phyloP scores from a whole-genome alignment of 805 yeast genomes.

The Yueomyces sinensis region DNA sequence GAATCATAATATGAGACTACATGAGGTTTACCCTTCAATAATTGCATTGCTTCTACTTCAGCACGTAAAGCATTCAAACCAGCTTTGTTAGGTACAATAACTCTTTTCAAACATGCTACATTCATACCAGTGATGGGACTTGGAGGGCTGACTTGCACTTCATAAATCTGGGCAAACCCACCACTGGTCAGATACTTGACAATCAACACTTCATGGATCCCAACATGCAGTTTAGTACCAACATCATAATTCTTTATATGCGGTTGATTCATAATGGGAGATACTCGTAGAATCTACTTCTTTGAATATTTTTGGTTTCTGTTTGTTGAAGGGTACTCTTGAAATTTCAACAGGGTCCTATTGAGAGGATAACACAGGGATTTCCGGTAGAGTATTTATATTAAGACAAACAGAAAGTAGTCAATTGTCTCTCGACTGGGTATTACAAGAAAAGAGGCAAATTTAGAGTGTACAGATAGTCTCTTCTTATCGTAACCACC shows the following conservation, averaged over 20 bases:
- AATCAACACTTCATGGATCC: slow-evolving; percentile 62
- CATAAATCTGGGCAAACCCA: slow-evolving; percentile 93
- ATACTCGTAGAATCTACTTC: not conserved
- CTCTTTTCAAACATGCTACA: slow-evolving; percentile 81
- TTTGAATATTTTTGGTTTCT: no score
- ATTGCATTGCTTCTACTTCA: slow-evolving; percentile 95
- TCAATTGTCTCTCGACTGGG: no score
- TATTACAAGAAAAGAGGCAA: no score
- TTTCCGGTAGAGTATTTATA: no score
- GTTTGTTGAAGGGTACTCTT: no score
- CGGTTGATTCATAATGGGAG: slow-evolving; percentile 27
- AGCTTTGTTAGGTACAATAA: slow-evolving; percentile 81
- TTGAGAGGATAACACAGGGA: no score
- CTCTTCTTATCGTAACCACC: no score
- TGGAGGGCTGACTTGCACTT: slow-evolving; percentile 55
- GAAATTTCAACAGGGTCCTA: no score
- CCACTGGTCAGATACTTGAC: slow-evolving; percentile 71
- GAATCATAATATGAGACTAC: slow-evolving; percentile 90
- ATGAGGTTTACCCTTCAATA: slow-evolving; percentile 62
- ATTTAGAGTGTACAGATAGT: no score
- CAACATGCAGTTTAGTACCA: slow-evolving; percentile 71
- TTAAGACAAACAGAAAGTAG: no score
- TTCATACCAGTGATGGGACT: slow-evolving; percentile 37
- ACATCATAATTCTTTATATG: slow-evolving; percentile 57
- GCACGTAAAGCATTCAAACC: slow-evolving; percentile 74